Base-by-base conservation (phyloP, 441 rosid species). In the Theobroma grandiflorum region DNA sequence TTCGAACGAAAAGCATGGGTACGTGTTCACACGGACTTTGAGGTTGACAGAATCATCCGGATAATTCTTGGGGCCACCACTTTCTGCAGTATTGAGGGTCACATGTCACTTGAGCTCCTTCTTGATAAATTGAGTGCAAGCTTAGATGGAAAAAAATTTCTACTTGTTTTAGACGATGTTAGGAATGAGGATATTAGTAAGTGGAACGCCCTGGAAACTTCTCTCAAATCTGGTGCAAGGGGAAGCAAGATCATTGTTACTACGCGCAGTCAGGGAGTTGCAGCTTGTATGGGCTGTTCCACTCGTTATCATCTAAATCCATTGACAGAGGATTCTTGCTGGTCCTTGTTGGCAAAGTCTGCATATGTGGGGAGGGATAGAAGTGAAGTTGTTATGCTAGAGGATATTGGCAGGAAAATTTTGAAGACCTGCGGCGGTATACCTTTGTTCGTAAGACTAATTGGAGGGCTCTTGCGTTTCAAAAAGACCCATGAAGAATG, bases 1-100 rank as follows among this genome's bases (percentile, higher is more conserved):
- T 82, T 62, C 38, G 73, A 79, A n/a, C 33, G 69, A 20, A 82
- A 65, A 69, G 74, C 66, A 12, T 82, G 85, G 87, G 75, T 85
- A 33, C 52, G 37, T 42, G 85, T 80, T 78, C 74, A 76, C 3
- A 52, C 22, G 3, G 77, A 68, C 6, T 81, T 73, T 16, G 66
- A 67, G 31, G 31, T 3, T 12, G 18, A 7, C 18, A 2, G 5
- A 57, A 12, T 77, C 35, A 65, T n/a, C 18, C 38, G 50, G 42
- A 22, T 22, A 18, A 66, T 77, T 77, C 10, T 77, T 10, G 10
- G 6, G 10, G 52, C 62, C 31, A 1, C n/a, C 22, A 2, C 10
- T 8, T 18, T 55, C 3, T 1, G 59, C 22, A 53, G 59, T 53
- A 16, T 18, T 53, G 22, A 53, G 9, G 59, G 59, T 5, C 6